Evolutionary conservation across 768 basidiomycete genomes (phyloP).

Genomic region (Mycena alexandri): DNA sequence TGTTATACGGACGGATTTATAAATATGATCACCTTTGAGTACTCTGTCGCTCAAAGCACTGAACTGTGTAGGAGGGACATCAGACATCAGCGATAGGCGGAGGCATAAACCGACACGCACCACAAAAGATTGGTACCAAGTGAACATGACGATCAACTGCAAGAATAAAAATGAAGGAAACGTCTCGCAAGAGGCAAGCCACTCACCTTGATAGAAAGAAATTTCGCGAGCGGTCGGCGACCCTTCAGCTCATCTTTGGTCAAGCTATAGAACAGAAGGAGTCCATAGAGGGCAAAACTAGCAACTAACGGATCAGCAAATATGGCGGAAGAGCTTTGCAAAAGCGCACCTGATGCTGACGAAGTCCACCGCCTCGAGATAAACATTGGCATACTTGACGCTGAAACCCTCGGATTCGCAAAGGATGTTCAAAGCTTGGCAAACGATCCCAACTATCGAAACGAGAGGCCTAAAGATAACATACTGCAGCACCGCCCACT

Average conservation of each 20-base stretch:
- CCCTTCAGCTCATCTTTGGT: conserved; percentile 85
- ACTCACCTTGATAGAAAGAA: conserved; percentile 91
- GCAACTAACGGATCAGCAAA: neutral
- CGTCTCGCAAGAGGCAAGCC: too few species aligned
- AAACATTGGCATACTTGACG: conserved; percentile 73
- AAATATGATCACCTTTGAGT: conserved; percentile 65
- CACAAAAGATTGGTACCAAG: conserved; percentile 88
- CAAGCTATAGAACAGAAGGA: conserved; percentile 86
- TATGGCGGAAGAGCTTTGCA: neutral
- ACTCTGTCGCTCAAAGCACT: conserved; percentile 73
- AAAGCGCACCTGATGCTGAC: conserved; percentile 78
- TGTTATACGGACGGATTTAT: neutral
- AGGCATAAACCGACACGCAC: conserved; percentile 53
- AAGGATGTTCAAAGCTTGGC: conserved; percentile 74
- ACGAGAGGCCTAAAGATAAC: conserved; percentile 76
- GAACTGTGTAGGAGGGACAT: conserved; percentile 60
- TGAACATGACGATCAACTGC: conserved; percentile 87
- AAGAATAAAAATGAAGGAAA: too few species aligned
- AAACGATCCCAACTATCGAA: conserved; percentile 85
- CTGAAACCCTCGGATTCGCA: conserved; percentile 75
- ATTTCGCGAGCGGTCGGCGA: conserved; percentile 85
- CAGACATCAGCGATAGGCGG: neutral
- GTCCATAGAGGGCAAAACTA: conserved; percentile 88
- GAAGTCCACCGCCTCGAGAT: conserved; percentile 81
- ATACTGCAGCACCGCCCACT: conserved; percentile 94